Conservation (phyloP, 192 early-diverging fungal species). For the Rhizoclosmatium globosum region DNA sequence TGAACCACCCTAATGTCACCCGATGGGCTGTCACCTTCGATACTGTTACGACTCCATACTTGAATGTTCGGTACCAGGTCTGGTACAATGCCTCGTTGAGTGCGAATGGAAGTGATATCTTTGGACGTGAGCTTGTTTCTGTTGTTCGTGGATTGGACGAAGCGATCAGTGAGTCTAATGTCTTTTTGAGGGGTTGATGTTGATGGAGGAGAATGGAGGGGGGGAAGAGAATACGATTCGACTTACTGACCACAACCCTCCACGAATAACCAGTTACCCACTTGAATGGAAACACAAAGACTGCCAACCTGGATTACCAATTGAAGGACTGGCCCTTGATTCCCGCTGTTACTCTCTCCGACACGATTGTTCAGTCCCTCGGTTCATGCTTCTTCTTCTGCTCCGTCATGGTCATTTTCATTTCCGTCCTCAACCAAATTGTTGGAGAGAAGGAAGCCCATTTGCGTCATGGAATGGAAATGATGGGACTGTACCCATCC, state of each 20-base stretch:
- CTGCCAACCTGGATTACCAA: slow-evolving; percentile 55
- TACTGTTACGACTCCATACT: slow-evolving; percentile 44
- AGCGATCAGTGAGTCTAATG: slow-evolving; percentile 57
- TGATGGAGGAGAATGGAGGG: slow-evolving; percentile 7
- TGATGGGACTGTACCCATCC: slow-evolving; percentile 77
- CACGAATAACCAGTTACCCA: slow-evolving; percentile 13
- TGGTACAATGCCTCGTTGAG: slow-evolving; percentile 74
- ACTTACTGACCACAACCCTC: background rate
- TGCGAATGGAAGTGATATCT: slow-evolving; percentile 70
- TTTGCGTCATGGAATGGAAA: slow-evolving; percentile 75
- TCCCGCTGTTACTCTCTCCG: slow-evolving; percentile 56
- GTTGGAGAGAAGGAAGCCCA: slow-evolving; percentile 79
- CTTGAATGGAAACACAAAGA: slow-evolving; percentile 25
- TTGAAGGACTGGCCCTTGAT: slow-evolving; percentile 76
- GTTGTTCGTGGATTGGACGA: slow-evolving; percentile 75
- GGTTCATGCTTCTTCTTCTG: slow-evolving; percentile 66
- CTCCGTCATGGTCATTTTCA: slow-evolving; percentile 67
- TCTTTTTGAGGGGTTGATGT: slow-evolving; percentile 7
- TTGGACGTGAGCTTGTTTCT: slow-evolving; percentile 65
- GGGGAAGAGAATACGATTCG: slow-evolving; percentile 4
- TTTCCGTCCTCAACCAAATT: slow-evolving; percentile 72
- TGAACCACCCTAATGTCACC: slow-evolving; percentile 73
- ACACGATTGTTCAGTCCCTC: slow-evolving; percentile 68
- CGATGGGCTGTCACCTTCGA: slow-evolving; percentile 62
- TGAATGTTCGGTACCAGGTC: slow-evolving; percentile 75